Evolutionary conservation across 164 flowering plant genomes (phyloP), one percentile per base, ranked within the genome.

Genomic region (Vitis amurensis): DNA sequence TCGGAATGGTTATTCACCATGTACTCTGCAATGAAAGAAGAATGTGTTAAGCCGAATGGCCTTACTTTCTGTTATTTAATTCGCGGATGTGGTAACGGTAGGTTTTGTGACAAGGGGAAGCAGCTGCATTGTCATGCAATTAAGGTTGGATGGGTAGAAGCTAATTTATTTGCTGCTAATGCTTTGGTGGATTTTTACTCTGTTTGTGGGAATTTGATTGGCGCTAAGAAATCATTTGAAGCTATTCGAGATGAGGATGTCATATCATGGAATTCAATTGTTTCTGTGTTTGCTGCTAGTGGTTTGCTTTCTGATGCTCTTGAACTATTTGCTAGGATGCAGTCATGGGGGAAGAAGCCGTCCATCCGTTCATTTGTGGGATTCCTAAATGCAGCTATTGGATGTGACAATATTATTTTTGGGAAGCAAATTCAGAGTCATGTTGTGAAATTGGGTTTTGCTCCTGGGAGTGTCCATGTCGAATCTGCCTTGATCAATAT

Each of bases 231-330:
- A 60, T 74, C 87, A 10, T 80, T 91, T 59, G 77, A 80, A 50
- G 68, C 75, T 14, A 85, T 91, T 72, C 80, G 76, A 15, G 53
- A 56, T 1, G 76, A 76, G 67, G 86, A 88, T 67, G 88, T 89
- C 29, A 83, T 89, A 63, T 89, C 94, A 3, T 88, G 93, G 97
- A 93, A 89, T 68, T 93, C 93, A 5, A 74, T 93, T 61, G 80
- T 89, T 71, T 80, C 85, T 12, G 83, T 84, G 6, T 78, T 71
- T 80, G 86, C 85, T 2, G 71, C 77, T 6, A 68, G 75, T 69
- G 91, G 80, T 49, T 68, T 77, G 5, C 50, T 79, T 56, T 29
- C 27, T 62, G 87, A 85, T 67, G 86, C 89, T 64, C 77, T 87
- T 16, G 78, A 80, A 7, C 58, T 75, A 30, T 89, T 91, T 63